Percentiles rank a stretch among this genome's conserved stretches.
Evolutionary conservation across 345 rosid genomes (phyloP).

Genomic region (Aurinia saxatilis): DNA sequence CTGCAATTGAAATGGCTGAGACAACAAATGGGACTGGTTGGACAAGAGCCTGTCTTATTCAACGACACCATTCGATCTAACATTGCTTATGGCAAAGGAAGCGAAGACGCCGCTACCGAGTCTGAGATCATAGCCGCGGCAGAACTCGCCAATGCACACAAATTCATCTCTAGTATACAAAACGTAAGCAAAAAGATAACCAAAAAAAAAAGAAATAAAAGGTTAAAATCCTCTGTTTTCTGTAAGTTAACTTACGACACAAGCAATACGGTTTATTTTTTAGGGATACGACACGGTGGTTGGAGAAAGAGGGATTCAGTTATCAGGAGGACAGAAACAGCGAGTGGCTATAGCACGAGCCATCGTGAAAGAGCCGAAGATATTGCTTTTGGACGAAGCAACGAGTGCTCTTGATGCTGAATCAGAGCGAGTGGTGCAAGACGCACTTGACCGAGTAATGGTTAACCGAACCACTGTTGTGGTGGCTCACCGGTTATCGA

Average conservation of each 20-base stretch:
- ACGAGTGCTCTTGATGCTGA: slow-evolving; percentile 81
- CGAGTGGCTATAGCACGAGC: slow-evolving; percentile 77
- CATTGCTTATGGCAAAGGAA: slow-evolving; percentile 67
- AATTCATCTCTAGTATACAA: slow-evolving; percentile 47
- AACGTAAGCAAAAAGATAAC: slow-evolving; percentile 26
- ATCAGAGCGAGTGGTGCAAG: slow-evolving; percentile 55
- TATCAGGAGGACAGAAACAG: slow-evolving; percentile 81
- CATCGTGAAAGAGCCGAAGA: slow-evolving; percentile 55
- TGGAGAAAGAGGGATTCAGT: slow-evolving; percentile 66
- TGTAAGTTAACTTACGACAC: not conserved
- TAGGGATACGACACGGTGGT: slow-evolving; percentile 68
- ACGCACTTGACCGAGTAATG: slow-evolving; percentile 47
- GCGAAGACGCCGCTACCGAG: slow-evolving; percentile 39
- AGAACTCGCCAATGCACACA: slow-evolving; percentile 65
- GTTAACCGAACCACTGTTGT: slow-evolving; percentile 44
- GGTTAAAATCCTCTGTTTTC: not conserved
- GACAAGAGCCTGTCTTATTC: slow-evolving; percentile 64
- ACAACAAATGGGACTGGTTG: slow-evolving; percentile 66
- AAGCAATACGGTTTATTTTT: not conserved
- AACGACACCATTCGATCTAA: slow-evolving; percentile 58
- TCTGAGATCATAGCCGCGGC: slow-evolving; percentile 56
- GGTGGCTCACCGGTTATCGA: slow-evolving; percentile 79
- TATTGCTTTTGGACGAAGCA: slow-evolving; percentile 74
- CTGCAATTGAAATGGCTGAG: slow-evolving; percentile 61
- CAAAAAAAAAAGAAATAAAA: not conserved